Evolutionary conservation across 257 asterid species (phyloP).

Genomic region (Voacanga thouarsii): DNA sequence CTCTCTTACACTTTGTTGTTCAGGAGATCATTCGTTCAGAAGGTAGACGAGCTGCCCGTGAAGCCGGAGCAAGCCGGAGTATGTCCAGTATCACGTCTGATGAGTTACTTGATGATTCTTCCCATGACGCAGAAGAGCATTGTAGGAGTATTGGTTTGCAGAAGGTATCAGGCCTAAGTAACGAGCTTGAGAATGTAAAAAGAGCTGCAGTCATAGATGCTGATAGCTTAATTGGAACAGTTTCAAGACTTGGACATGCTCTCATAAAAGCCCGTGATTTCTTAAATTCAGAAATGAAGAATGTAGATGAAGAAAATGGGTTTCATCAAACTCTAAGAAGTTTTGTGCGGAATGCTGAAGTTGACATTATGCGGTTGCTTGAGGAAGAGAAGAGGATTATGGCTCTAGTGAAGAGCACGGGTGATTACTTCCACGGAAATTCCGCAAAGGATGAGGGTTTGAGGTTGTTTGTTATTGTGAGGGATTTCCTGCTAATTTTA

Average conservation of each 20-base stretch:
- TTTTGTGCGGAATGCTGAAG: conserved; percentile 69
- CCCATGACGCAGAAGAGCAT: conserved; percentile 47
- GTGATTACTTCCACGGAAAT: conserved; percentile 84
- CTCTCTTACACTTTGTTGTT: conserved; percentile 81
- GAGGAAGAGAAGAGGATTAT: conserved; percentile 86
- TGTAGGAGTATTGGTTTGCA: conserved; percentile 62
- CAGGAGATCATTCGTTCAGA: conserved; percentile 86
- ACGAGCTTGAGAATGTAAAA: conserved; percentile 74
- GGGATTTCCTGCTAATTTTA: conserved; percentile 69
- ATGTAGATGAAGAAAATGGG: conserved; percentile 47
- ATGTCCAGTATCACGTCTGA: conserved; percentile 45
- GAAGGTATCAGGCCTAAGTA: conserved; percentile 57
- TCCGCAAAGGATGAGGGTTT: conserved; percentile 86
- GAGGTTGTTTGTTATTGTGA: conserved; percentile 64
- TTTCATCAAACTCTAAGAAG: conserved; percentile 51
- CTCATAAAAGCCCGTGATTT: conserved; percentile 53
- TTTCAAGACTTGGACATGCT: conserved; percentile 50
- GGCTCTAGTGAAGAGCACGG: conserved; percentile 74
- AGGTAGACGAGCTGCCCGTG: conserved; percentile 76
- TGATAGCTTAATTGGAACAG: conserved; percentile 54
- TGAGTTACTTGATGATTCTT: conserved; percentile 35
- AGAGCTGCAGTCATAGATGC: conserved; percentile 67
- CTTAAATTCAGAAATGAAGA: conserved; percentile 58
- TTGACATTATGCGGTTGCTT: conserved; percentile 48
- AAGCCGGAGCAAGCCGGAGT: conserved; percentile 42